Conservation (phyloP, 2,329 filamentous ascomycete species). For the Xylariaceae sp. region DNA sequence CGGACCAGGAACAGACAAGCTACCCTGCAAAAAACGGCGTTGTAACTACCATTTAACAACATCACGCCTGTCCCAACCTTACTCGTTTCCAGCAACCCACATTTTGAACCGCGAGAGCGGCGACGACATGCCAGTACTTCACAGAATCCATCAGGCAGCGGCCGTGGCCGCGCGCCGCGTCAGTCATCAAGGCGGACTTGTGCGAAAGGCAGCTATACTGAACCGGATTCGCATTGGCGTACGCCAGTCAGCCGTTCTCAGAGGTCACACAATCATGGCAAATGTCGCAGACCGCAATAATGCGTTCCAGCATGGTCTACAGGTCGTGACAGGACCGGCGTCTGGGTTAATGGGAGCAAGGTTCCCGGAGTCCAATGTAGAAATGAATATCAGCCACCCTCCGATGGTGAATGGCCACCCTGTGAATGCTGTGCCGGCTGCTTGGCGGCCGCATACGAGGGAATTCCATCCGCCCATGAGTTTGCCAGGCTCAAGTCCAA, state of each 20-base stretch:
- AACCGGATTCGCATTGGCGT: conserved; percentile 54
- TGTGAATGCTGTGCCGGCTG: conserved; percentile 13
- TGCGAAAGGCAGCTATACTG: conserved; percentile 63
- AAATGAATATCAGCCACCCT: conserved; percentile 3
- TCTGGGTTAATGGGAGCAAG: conserved; percentile 22
- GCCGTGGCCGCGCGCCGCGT: conserved; percentile 39
- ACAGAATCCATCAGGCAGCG: conserved; percentile 46
- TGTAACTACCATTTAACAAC: conserved; percentile 63
- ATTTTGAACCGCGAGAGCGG: conserved; percentile 60
- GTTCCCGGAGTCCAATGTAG: conserved; percentile 21
- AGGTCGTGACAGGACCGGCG: conserved; percentile 24
- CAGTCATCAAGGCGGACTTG: conserved; percentile 45
- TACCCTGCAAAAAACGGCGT: conserved; percentile 63
- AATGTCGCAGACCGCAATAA: conserved; percentile 32
- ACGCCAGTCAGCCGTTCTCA: conserved; percentile 32
- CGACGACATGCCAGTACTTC: conserved; percentile 35
- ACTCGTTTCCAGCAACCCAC: conserved; percentile 65
- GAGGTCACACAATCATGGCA: conserved; percentile 30
- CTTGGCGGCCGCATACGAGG: conserved; percentile 28
- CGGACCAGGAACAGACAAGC: conserved; percentile 46
- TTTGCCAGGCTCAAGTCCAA: too few relatives aligned
- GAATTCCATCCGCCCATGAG: conserved; percentile 8
- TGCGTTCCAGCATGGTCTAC: conserved; percentile 33
- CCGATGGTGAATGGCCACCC: conserved; percentile 13
- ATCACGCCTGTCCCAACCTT: conserved; percentile 65